A percentile compares a stretch with the other conserved stretches of the same genome.
These are phyloP conservation scores for Phaffomyces opuntiae DNA, from an alignment of 805 yeast species.

Conservation along the genomic window DNA sequence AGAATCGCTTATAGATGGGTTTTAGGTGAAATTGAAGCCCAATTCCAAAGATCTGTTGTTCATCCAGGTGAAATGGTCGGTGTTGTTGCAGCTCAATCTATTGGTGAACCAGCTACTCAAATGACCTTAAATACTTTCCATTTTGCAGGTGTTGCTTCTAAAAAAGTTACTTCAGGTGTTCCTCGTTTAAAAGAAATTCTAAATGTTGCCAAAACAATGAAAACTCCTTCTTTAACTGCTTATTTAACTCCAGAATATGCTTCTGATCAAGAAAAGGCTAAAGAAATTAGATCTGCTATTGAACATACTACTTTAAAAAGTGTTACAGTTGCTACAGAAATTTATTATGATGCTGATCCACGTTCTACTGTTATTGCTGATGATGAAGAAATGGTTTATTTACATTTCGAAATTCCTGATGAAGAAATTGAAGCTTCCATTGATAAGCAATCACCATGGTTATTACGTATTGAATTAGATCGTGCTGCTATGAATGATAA, in stretches of 20 bases:
- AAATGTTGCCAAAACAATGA: slow-evolving; percentile 96
- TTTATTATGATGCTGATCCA: slow-evolving; percentile 97
- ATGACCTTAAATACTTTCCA: slow-evolving; percentile 97
- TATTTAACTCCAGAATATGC: slow-evolving; percentile 77
- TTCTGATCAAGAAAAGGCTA: slow-evolving; percentile 87
- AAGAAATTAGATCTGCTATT: slow-evolving; percentile 91
- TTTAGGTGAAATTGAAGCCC: slow-evolving; percentile 86
- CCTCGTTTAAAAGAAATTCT: slow-evolving; percentile 94
- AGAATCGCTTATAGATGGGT: slow-evolving; percentile 93
- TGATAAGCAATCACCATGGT: slow-evolving; percentile 97
- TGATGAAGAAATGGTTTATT: slow-evolving; percentile 94
- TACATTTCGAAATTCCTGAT: slow-evolving; percentile 96
- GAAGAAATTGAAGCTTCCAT: slow-evolving; percentile 92
- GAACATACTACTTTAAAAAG: slow-evolving; percentile 93
- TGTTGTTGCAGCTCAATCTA: slow-evolving; percentile 94
- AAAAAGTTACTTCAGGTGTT: slow-evolving; percentile 86
- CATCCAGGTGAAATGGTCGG: slow-evolving; percentile 99
- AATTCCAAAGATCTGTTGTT: slow-evolving; percentile 84
- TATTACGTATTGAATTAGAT: slow-evolving; percentile 90
- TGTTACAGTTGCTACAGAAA: slow-evolving; percentile 96
- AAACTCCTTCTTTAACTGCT: slow-evolving; percentile 99
- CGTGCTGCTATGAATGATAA: slow-evolving; percentile 99
- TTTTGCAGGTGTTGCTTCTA: slow-evolving; percentile 95
- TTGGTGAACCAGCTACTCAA: slow-evolving; percentile 98
- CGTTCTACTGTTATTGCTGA: slow-evolving; percentile 94